Evolutionary conservation across 2,329 filamentous ascomycete genomes (phyloP).

Genomic region (Aspergillus oerlinghausenensis): DNA sequence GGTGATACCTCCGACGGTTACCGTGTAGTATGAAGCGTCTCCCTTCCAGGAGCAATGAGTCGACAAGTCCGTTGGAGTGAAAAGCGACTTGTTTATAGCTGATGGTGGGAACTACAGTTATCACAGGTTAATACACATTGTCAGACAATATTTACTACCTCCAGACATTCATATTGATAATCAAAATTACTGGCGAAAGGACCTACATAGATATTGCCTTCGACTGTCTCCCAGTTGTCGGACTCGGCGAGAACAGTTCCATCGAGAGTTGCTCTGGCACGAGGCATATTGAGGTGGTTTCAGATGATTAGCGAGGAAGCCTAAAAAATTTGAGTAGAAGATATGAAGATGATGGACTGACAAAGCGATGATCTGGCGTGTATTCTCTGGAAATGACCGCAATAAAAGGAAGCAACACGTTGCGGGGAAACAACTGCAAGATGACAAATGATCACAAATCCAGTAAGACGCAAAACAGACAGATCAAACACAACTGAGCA

Average conservation of each 20-base stretch:
- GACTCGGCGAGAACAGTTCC: conserved; percentile 49
- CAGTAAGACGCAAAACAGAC: background rate
- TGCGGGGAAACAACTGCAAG: background rate
- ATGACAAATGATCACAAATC: background rate
- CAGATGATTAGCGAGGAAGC: background rate
- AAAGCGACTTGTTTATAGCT: conserved; percentile 40
- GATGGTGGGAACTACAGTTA: conserved; percentile 42
- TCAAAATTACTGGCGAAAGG: background rate
- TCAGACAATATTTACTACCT: background rate
- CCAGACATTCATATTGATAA: too few species aligned
- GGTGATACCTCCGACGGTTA: conserved; percentile 45
- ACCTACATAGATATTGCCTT: conserved; percentile 54
- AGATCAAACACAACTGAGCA: background rate
- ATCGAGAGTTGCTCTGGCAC: conserved; percentile 46
- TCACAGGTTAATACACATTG: background rate
- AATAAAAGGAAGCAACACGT: background rate
- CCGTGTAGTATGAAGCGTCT: conserved; percentile 53
- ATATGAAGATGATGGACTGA: background rate
- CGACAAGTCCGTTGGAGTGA: conserved; percentile 43
- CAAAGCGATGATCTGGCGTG: background rate
- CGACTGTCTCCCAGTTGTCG: conserved; percentile 51
- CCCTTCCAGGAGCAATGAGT: conserved; percentile 57
- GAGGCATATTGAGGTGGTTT: conserved; percentile 23
- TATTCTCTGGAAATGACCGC: background rate
- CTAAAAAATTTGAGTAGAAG: background rate